phyloP scores from a whole-genome alignment of 306 rosid genomes.

The Amphicarpaea edgeworthii region DNA sequence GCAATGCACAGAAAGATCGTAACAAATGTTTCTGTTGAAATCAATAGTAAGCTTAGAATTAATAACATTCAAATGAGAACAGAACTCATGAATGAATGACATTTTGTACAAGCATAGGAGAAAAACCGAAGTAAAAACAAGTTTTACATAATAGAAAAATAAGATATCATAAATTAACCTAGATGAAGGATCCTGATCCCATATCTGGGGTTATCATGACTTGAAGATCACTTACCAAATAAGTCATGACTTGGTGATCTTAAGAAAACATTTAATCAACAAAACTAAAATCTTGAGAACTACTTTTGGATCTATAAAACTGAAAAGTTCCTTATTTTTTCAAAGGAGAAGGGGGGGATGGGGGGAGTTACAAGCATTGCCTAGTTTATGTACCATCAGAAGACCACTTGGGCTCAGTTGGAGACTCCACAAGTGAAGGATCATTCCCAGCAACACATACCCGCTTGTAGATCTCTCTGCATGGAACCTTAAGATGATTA shows the following conservation, averaged over 20 bases:
- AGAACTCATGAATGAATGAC: slow-evolving; percentile 4
- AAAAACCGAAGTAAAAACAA: neutral
- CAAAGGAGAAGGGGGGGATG: neutral
- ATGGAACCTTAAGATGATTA: slow-evolving; percentile 34
- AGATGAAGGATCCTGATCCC: neutral
- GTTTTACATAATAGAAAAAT: slow-evolving; percentile 7
- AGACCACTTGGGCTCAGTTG: slow-evolving; percentile 98
- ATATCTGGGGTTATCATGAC: slow-evolving; percentile 4
- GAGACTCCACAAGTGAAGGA: slow-evolving; percentile 77
- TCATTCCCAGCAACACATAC: slow-evolving; percentile 78
- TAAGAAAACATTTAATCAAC: slow-evolving; percentile 5
- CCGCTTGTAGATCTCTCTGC: slow-evolving; percentile 74
- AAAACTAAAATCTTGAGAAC: slow-evolving; percentile 27
- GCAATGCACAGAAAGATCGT: slow-evolving; percentile 18
- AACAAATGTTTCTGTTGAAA: slow-evolving; percentile 20
- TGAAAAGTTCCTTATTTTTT: neutral
- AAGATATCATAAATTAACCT: slow-evolving; percentile 16
- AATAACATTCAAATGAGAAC: slow-evolving; percentile 18
- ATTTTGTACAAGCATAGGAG: slow-evolving; percentile 19
- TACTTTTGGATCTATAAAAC: slow-evolving; percentile 8
- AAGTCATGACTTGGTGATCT: neutral
- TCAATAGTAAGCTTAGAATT: slow-evolving; percentile 26
- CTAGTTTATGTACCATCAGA: slow-evolving; percentile 63
- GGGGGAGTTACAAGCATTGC: neutral
- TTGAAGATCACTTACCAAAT: neutral